Evolutionary conservation across 345 rosid species (phyloP).

Genomic region (Linum usitatissimum): DNA sequence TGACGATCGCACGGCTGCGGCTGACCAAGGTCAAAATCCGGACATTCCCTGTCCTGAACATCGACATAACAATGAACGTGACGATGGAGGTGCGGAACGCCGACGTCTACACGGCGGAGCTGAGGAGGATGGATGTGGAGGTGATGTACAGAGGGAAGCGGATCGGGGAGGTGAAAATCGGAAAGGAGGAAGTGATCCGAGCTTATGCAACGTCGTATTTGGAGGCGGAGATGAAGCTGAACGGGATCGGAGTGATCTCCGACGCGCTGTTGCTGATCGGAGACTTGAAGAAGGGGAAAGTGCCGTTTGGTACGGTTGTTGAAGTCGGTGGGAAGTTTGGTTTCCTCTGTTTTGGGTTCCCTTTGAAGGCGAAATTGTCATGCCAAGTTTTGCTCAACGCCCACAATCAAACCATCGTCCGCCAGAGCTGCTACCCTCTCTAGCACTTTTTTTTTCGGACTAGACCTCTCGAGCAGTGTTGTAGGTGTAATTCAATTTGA

Average conservation of each 20-base stretch:
- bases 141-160: slow-evolving; percentile 54
- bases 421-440: slow-evolving; percentile 23
- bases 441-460: too few relatives aligned
- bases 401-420: slow-evolving; percentile 28
- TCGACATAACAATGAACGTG: slow-evolving; percentile 46
- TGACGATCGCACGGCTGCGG: slow-evolving; percentile 42
- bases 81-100: slow-evolving; percentile 50
- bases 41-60: slow-evolving; percentile 29
- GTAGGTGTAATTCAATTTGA: too few relatives aligned
- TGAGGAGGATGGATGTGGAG: slow-evolving; percentile 38
- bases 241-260: slow-evolving; percentile 43
- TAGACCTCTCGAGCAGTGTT: too few relatives aligned
- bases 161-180: slow-evolving; percentile 77
- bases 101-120: slow-evolving; percentile 64
- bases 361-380: slow-evolving; percentile 37
- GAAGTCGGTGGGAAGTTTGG: slow-evolving; percentile 50
- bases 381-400: slow-evolving; percentile 35
- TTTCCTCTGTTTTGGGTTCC: slow-evolving; percentile 33
- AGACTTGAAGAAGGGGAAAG: slow-evolving; percentile 31
- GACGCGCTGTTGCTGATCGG: slow-evolving; percentile 43
- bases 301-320: slow-evolving; percentile 43
- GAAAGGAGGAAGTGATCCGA: slow-evolving; percentile 47
- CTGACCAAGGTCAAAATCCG: slow-evolving; percentile 41
- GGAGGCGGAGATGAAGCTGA: slow-evolving; percentile 51
- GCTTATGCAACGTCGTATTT: slow-evolving; percentile 53